A percentile compares a stretch with the other conserved stretches of the same genome.
Conservation (phyloP, 2,329 filamentous ascomycete genomes). For the Phialophora chinensis region DNA sequence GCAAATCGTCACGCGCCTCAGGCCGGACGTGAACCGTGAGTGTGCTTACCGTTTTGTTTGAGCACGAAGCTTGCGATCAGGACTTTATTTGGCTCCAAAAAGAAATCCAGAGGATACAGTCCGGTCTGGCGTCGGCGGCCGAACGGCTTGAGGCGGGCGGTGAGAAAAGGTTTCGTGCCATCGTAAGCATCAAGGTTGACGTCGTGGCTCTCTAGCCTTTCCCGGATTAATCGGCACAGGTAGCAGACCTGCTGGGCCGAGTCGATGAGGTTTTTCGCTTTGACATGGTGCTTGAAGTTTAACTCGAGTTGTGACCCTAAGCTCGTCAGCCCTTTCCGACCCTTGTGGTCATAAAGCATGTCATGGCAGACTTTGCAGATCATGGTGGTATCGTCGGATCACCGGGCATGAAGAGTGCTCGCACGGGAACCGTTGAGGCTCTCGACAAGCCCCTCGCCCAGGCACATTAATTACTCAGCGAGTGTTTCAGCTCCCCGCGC, state of each 20-base stretch:
- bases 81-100: slow-evolving; percentile 3
- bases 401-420: background rate
- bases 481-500: background rate
- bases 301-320: background rate
- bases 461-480: background rate
- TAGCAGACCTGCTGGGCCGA: background rate
- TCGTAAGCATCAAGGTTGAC: background rate
- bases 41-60: slow-evolving; percentile 14
- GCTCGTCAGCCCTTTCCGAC: background rate
- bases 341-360: slow-evolving; percentile 18
- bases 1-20: background rate
- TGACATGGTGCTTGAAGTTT: background rate
- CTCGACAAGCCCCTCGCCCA: background rate
- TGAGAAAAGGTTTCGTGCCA: background rate
- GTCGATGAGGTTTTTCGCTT: background rate
- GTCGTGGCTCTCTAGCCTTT: slow-evolving; percentile 4
- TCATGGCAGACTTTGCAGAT: slow-evolving; percentile 25
- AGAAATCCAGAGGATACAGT: slow-evolving; percentile 24
- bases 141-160: background rate
- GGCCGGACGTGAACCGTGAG: background rate
- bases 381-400: slow-evolving; percentile 9
- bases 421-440: background rate
- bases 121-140: background rate
- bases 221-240: background rate
- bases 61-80: slow-evolving; percentile 21